A percentile compares a stretch with the other conserved stretches of the same genome.
phyloP scores from a whole-genome alignment of 2,329 filamentous ascomycete species.

The Apiospora rasikravindrae region DNA sequence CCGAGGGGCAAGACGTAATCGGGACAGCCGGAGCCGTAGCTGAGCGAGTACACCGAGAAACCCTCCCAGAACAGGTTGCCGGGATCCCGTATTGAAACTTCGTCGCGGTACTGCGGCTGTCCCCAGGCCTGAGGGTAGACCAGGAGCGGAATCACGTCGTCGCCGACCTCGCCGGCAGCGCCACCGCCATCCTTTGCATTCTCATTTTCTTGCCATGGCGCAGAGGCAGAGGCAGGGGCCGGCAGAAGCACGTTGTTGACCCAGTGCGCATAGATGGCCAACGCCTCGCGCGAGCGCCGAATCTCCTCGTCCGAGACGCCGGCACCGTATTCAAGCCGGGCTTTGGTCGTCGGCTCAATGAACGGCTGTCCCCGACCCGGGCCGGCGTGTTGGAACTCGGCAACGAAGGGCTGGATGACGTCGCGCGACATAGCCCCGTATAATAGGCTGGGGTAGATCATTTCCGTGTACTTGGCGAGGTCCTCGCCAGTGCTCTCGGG shows the following conservation, averaged over 20 bases:
- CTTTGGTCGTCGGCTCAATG: conserved; percentile 26
- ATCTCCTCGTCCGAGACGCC: conserved; percentile 18
- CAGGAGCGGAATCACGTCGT: conserved; percentile 23
- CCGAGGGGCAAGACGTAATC: conserved; percentile 25
- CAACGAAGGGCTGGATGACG: conserved; percentile 23
- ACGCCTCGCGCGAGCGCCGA: conserved; percentile 2
- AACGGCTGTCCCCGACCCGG: conserved; percentile 20
- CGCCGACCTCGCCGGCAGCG: not conserved
- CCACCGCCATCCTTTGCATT: not conserved
- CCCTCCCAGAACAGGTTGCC: conserved; percentile 28
- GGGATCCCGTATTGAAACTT: conserved; percentile 13
- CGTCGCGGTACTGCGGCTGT: conserved; percentile 26
- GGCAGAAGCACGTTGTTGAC: conserved; percentile 26
- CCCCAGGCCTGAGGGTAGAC: conserved; percentile 29
- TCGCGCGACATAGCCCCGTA: conserved; percentile 23
- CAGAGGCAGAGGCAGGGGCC: not conserved
- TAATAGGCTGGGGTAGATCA: conserved; percentile 28
- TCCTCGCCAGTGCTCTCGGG: conserved; percentile 8
- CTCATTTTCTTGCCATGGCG: no score
- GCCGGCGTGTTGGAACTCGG: conserved; percentile 21
- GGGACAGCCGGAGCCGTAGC: conserved; percentile 29
- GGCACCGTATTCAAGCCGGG: conserved; percentile 26
- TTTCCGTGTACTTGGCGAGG: conserved; percentile 24
- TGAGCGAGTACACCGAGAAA: conserved; percentile 28
- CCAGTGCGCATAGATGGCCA: conserved; percentile 25